A percentile compares a stretch with the other conserved stretches of the same genome.
Evolutionary conservation across 257 asterid genomes (phyloP).

Genomic region (Solanum chmielewskii): DNA sequence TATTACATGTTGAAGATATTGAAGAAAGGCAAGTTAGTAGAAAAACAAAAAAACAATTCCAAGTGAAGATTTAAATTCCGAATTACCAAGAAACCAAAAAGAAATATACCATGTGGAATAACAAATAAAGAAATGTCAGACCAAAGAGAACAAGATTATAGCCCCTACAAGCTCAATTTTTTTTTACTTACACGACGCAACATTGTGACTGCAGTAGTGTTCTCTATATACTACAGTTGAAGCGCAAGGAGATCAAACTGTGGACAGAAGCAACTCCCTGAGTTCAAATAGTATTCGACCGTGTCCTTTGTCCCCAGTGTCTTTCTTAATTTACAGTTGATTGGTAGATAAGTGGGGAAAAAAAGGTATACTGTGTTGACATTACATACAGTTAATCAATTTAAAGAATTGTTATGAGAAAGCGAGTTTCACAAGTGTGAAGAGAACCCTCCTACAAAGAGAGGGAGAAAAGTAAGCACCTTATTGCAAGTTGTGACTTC

Average conservation of each 20-base stretch:
- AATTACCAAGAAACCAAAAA: background rate
- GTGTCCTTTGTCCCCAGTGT: background rate
- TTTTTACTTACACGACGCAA: background rate
- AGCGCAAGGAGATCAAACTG: background rate
- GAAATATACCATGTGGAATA: background rate
- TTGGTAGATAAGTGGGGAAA: slow-evolving; percentile 8
- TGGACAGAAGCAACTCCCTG: background rate
- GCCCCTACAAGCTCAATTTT: background rate
- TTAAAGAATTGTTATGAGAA: slow-evolving; percentile 38
- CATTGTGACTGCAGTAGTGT: background rate
- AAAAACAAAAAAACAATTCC: background rate
- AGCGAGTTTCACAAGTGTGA: slow-evolving; percentile 24
- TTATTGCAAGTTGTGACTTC: slow-evolving; percentile 1
- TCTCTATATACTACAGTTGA: slow-evolving; percentile 5
- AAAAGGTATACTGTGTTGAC: slow-evolving; percentile 11
- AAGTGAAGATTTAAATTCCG: background rate
- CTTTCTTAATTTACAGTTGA: background rate
- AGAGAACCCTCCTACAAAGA: slow-evolving; percentile 29
- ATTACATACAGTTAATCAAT: slow-evolving; percentile 43
- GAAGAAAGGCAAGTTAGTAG: background rate
- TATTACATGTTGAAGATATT: background rate
- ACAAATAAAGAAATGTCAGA: background rate
- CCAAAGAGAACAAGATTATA: background rate
- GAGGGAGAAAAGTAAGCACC: background rate
- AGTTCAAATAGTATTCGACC: slow-evolving; percentile 5